phyloP scores from a whole-genome alignment of 495 filamentous ascomycete genomes.

The Hyaloscypha finlandica region DNA sequence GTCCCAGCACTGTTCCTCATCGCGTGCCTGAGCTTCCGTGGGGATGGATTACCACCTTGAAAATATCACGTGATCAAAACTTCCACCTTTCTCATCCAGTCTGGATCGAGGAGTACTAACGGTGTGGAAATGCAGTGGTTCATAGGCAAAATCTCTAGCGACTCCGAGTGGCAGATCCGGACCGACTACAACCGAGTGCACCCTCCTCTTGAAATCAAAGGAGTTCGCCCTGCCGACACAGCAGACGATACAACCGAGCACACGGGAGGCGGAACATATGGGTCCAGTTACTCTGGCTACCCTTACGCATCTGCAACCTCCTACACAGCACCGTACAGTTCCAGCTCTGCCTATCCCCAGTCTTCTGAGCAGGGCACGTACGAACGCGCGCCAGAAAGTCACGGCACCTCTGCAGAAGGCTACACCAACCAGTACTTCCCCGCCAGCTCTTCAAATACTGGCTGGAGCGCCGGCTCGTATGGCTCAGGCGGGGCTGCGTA shows the following conservation, averaged over 20 bases:
- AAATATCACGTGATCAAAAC: not conserved
- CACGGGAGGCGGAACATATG: not conserved
- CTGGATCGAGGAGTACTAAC: not conserved
- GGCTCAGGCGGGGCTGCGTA: too few species aligned
- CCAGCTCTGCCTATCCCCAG: not conserved
- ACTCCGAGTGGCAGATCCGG: conserved; percentile 1
- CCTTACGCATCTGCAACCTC: not conserved
- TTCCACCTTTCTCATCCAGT: not conserved
- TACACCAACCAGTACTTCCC: too few species aligned
- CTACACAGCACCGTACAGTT: not conserved
- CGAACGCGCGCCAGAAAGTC: too few species aligned
- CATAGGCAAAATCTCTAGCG: not conserved
- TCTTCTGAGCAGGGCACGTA: too few species aligned
- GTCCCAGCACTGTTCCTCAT: not conserved
- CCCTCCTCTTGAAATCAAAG: conserved; percentile 2
- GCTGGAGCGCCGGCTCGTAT: not conserved
- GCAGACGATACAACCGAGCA: not conserved
- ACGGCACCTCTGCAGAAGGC: too few species aligned
- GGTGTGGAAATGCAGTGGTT: not conserved
- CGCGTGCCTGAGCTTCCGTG: not conserved
- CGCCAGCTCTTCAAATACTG: not conserved
- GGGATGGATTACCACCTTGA: not conserved
- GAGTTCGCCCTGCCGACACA: not conserved
- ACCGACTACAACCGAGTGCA: conserved; percentile 3
- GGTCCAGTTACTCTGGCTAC: not conserved